Base-by-base conservation (phyloP, 768 basidiomycete genomes). In the Pisolithus marmoratus region DNA sequence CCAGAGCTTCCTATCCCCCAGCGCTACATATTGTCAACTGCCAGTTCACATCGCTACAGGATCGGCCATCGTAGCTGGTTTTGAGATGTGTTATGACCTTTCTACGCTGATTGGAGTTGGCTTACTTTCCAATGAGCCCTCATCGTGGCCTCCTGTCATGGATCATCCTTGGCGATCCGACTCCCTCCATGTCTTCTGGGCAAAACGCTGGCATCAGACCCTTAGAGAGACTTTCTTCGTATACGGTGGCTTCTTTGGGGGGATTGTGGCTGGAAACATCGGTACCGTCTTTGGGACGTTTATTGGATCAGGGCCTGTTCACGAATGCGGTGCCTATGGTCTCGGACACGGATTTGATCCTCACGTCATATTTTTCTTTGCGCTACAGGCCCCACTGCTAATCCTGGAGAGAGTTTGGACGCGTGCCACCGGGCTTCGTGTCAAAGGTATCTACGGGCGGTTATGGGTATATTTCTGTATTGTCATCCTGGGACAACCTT, bases 211-310 rank as follows among this genome's bases (percentile, higher is more conserved):
- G 90, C 90, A 92, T 60, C 87, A 91, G 61, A 60, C 82, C 5
- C 73, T 92, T 36, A 78, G 87, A 9, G 78, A 81, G 56, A 85
- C 81, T 0, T 88, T 91, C 65, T 68, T 89, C 41, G 73, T 87
- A 11, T 79, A 77, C 41, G 90, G 90, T 2, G 90, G 87, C 4
- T 80, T 80, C 53, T 79, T 81, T 2, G 82, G 84, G 15, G 52
- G 54, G 43, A 57, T 63, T 63, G 50, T 88, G 11, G 79, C 74
- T 0, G 86, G 86, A 2, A 68, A 79, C 36, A 23, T 80, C 2
- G 88, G 87, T 8, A 76, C 84, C 72, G 63, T 92, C 9, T 69
- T 89, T 29, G 89, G 90, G 22, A 77, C 81, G 6, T 92, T 91
- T 67, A 59, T 86, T 6, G 88, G 85, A 11, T 88, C 86, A 3